Percentiles rank a stretch among this genome's conserved stretches.
These are phyloP conservation scores for sunflower (Helianthus annuus) DNA, from an alignment of 129 eudicot genomes.

Conservation along the genomic window HanXRQr2.0-SUNRISE NC_035448.2:182168733-182169232, in stretches of 20 bases:
- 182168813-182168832: slow-evolving; percentile 65
- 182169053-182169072: slow-evolving; percentile 57
- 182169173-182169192: background rate
- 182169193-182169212: background rate
- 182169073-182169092: slow-evolving; percentile 24
- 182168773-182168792: slow-evolving; percentile 85
- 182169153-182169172: background rate
- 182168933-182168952: background rate
- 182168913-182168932: slow-evolving; percentile 45
- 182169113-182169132: background rate
- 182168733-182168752: too few relatives aligned
- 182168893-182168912: slow-evolving; percentile 59
- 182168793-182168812: slow-evolving; percentile 77
- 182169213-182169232: background rate
- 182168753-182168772: slow-evolving; percentile 32
- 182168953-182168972: background rate
- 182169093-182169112: background rate
- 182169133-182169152: background rate
- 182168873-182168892: slow-evolving; percentile 68
- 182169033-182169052: slow-evolving; percentile 71
- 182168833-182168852: slow-evolving; percentile 83
- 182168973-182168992: slow-evolving; percentile 19
- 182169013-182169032: slow-evolving; percentile 62
- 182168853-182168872: slow-evolving; percentile 95
- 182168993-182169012: slow-evolving; percentile 69